Conservation (phyloP, 192 early-diverging fungal species). For the Dimargaris verticillata region DNA sequence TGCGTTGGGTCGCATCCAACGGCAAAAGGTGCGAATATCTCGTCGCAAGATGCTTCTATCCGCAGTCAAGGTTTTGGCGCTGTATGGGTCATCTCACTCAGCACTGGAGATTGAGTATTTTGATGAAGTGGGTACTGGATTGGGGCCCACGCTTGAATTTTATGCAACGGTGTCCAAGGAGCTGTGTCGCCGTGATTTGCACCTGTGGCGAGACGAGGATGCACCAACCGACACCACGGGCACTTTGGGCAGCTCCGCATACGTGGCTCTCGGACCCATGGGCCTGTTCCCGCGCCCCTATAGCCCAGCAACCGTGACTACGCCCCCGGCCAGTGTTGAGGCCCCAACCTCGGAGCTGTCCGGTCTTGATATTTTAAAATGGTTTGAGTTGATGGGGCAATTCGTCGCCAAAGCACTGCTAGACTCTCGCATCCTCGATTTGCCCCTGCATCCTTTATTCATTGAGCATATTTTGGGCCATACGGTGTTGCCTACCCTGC, state of each 20-base stretch:
- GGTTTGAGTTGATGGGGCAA: constrained; percentile 64
- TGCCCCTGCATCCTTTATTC: constrained; percentile 61
- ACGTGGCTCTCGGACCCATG: constrained; percentile 13
- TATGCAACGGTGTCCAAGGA: constrained; percentile 65
- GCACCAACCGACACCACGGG: no score
- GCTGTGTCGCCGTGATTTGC: constrained; percentile 36
- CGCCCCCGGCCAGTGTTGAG: no score
- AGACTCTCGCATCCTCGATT: constrained; percentile 70
- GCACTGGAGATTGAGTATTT: constrained; percentile 86
- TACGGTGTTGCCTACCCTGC: constrained; percentile 11
- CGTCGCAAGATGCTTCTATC: constrained; percentile 62
- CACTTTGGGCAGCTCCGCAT: no score
- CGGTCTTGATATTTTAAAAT: constrained; percentile 12
- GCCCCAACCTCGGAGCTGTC: no score
- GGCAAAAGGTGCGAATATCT: constrained; percentile 79
- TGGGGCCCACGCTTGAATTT: constrained; percentile 87
- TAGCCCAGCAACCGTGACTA: neutral
- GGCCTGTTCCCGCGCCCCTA: constrained; percentile 40
- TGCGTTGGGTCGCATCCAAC: constrained; percentile 50
- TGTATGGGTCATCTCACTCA: constrained; percentile 49
- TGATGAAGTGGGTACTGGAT: constrained; percentile 82
- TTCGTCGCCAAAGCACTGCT: constrained; percentile 80
- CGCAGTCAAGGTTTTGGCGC: constrained; percentile 71
- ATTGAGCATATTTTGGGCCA: constrained; percentile 48
- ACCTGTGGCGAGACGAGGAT: constrained; percentile 60